These are phyloP conservation scores for Fusarium sp. DNA, from an alignment of 2,329 filamentous ascomycete species.

Conservation along the genomic window DNA sequence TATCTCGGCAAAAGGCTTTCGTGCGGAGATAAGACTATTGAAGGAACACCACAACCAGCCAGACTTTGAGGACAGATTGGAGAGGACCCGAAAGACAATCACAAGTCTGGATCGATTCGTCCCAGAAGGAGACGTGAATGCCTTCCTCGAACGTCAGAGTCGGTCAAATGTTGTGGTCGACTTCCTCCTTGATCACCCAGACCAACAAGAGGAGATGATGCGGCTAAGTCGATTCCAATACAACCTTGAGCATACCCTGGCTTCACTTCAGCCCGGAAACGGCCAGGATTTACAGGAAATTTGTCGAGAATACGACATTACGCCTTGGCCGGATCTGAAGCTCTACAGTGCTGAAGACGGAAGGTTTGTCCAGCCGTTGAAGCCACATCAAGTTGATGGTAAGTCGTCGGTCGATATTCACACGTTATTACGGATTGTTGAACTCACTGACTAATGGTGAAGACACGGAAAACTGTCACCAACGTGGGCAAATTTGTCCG, in stretches of 20 bases:
- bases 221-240: not conserved
- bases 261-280: not conserved
- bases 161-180: not conserved
- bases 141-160: not conserved
- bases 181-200: not conserved
- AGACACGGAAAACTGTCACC: not conserved
- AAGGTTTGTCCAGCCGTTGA: not conserved
- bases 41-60: not conserved
- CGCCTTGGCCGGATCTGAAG: not conserved
- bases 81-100: not conserved
- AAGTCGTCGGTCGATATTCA: not conserved
- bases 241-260: not conserved
- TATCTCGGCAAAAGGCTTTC: not conserved
- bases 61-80: not conserved
- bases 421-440: too few species aligned
- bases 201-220: not conserved
- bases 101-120: not conserved
- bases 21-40: not conserved
- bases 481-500: not conserved
- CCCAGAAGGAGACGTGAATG: not conserved
- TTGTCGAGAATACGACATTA: not conserved
- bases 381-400: not conserved
- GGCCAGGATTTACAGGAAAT: too few species aligned
- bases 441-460: too few species aligned
- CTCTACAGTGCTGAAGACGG: rapidly evolving